Evolutionary conservation across 1,284 basidiomycete genomes (phyloP).

Genomic region (Erythrobasidium hasegawianum): DNA sequence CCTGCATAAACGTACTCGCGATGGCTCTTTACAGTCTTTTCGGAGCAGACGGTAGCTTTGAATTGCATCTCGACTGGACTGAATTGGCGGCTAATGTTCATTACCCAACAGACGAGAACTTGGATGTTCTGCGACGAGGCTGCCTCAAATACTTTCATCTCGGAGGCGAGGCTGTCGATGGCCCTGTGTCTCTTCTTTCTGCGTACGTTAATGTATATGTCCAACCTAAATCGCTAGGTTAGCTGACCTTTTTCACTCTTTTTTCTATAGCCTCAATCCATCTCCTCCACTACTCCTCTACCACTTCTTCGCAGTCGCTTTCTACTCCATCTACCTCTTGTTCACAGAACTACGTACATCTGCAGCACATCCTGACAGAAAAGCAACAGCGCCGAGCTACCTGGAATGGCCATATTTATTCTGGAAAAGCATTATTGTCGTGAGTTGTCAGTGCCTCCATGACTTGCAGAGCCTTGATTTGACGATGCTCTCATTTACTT

Average conservation of each 20-base stretch:
- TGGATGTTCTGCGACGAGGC: constrained; percentile 80
- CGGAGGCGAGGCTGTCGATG: constrained; percentile 82
- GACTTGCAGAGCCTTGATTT: too few species aligned
- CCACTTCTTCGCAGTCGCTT: constrained; percentile 93
- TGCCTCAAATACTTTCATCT: constrained; percentile 98
- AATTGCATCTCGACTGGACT: constrained; percentile 38
- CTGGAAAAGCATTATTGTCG: constrained; percentile 58
- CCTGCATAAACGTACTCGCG: constrained; percentile 84
- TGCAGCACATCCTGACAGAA: constrained; percentile 9
- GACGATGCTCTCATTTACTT: too few species aligned
- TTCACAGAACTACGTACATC: constrained; percentile 62
- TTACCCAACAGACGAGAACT: constrained; percentile 59
- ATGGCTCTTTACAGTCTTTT: constrained; percentile 89
- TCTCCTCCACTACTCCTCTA: constrained; percentile 72
- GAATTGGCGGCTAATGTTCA: too few species aligned
- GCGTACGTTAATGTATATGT: constrained; percentile 59
- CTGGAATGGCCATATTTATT: constrained; percentile 62
- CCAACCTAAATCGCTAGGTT: too few species aligned
- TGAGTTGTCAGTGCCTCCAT: too few species aligned
- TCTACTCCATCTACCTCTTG: constrained; percentile 85
- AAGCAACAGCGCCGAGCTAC: constrained; percentile 51
- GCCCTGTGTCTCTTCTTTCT: constrained; percentile 80
- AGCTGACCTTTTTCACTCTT: too few species aligned
- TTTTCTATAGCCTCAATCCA: constrained; percentile 63
- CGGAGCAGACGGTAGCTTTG: constrained; percentile 66